Percentiles rank a stretch among this genome's conserved stretches.
Conservation (phyloP, 75 land plant species). For the Pinus albicaulis region DNA sequence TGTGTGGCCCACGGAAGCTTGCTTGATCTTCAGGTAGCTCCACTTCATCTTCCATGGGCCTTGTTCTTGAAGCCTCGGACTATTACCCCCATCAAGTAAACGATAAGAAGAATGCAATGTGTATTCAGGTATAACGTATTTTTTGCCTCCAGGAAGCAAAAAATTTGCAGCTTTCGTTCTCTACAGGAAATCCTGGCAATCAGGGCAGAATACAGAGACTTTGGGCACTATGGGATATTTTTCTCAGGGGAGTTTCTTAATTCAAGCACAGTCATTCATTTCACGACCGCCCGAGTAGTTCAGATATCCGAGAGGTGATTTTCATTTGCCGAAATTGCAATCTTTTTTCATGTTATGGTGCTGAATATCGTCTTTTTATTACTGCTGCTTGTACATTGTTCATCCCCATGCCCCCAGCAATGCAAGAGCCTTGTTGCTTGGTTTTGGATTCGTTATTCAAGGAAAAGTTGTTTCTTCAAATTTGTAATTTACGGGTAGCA, state of each 20-base stretch:
- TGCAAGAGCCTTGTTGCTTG: too few species aligned
- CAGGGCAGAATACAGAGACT: not conserved
- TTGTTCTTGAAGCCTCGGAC: not conserved
- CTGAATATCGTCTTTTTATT: not conserved
- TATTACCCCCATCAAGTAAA: not conserved
- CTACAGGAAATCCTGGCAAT: slow-evolving; percentile 5
- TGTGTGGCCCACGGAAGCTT: too few species aligned
- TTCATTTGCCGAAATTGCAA: not conserved
- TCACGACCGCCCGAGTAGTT: not conserved
- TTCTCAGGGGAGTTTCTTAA: not conserved
- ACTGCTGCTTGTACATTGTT: too few species aligned
- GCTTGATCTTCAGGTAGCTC: not conserved
- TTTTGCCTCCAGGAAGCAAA: not conserved
- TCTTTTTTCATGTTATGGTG: not conserved
- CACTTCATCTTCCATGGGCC: slow-evolving; percentile 1
- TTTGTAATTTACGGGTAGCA: too few species aligned
- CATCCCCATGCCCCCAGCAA: too few species aligned
- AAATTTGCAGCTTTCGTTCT: not conserved
- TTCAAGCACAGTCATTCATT: not conserved
- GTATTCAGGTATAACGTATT: not conserved
- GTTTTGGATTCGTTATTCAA: too few species aligned
- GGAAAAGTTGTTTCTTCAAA: too few species aligned
- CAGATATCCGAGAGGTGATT: slow-evolving; percentile 3
- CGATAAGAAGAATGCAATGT: not conserved
- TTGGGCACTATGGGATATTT: not conserved